These are phyloP conservation scores for Termitomyces sp. DNA, from an alignment of 768 basidiomycete species.

Conservation along the genomic window DNA sequence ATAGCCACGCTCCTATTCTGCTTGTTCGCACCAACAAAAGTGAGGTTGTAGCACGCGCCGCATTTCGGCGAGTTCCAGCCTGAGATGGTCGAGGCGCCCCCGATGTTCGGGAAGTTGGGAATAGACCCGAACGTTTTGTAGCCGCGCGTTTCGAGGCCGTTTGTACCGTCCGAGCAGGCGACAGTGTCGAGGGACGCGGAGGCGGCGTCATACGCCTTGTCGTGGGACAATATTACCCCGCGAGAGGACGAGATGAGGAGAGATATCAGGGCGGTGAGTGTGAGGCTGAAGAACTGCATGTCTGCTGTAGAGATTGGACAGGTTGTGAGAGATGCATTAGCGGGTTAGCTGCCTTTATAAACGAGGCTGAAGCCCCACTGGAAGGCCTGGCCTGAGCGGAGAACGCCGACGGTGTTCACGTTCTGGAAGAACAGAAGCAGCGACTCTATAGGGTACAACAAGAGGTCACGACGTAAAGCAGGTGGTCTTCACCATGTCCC, in stretches of 20 bases:
- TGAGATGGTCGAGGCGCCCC: constrained; percentile 35
- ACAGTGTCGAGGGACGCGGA: constrained; percentile 27
- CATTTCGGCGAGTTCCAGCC: constrained; percentile 44
- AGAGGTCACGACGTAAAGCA: not conserved
- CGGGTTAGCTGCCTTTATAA: not conserved
- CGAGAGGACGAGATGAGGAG: constrained; percentile 5
- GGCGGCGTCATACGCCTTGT: constrained; percentile 33
- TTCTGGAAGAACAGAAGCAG: not conserved
- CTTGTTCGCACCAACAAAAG: constrained; percentile 23
- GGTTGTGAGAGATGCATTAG: not conserved
- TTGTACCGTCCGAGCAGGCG: constrained; percentile 44
- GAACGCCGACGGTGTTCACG: not conserved
- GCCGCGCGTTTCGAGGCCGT: constrained; percentile 34
- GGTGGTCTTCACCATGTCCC: not conserved
- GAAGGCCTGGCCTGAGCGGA: not conserved
- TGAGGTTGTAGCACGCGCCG: constrained; percentile 49
- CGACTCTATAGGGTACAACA: not conserved
- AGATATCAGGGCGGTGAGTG: constrained; percentile 17
- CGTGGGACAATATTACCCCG: constrained; percentile 23
- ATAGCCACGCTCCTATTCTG: constrained; percentile 29
- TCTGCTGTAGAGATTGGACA: not conserved
- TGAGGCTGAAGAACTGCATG: constrained; percentile 28
- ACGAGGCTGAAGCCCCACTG: not conserved
- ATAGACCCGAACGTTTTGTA: constrained; percentile 41
- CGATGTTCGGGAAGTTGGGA: constrained; percentile 49